Base-by-base conservation (phyloP, 2,329 filamentous ascomycete genomes). In the Pseudonectria foliicola region DNA sequence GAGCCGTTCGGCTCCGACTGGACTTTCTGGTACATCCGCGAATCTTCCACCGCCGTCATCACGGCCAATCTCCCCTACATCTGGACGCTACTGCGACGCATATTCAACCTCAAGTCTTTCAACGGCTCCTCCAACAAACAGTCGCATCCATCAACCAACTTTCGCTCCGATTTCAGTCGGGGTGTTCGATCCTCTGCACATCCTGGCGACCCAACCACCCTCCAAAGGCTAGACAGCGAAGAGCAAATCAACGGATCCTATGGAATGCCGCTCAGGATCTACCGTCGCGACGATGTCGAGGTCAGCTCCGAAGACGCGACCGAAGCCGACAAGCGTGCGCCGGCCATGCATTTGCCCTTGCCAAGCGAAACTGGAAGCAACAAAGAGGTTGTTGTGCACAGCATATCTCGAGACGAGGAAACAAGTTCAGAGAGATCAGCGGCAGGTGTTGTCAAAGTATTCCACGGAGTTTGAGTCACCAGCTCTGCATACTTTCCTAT, bases 21-120 rank as follows among this genome's bases (percentile, higher is more conserved):
- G 62, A 61, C 59, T 0, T 60, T 58, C 37, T 66, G 63, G 63
- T 66, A 66, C 43, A 56, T 65, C 38, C 61, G 63, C 31, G 63
- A 66, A 38, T 63, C 62, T 1, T 64, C 62, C 12, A 65, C 63
- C 10, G 63, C 63, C 7, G 46, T 66, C 28, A 61, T 66, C 44
- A 57, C 61, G n/a, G 53, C 61, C 32, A 66, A 66, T 38, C 56
- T 66, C 5, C 62, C 63, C 10, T 54, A 62, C 39, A 60, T 58
- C 24, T 66, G 63, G 63, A 61, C 62, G 1, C 47, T 64, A 5
- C 41, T 63, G 12, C 62, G 59, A 15, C 53, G 55, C 10, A 39
- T 57, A 24, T 60, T 65, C 46, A 54, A 55, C 40, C 46, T 63
- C 21, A 48, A 46, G 21, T 58, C 62, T 3, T 59, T 62, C 42